phyloP scores from a whole-genome alignment of 1,139 yeast species.

The Diutina catenulata region DNA sequence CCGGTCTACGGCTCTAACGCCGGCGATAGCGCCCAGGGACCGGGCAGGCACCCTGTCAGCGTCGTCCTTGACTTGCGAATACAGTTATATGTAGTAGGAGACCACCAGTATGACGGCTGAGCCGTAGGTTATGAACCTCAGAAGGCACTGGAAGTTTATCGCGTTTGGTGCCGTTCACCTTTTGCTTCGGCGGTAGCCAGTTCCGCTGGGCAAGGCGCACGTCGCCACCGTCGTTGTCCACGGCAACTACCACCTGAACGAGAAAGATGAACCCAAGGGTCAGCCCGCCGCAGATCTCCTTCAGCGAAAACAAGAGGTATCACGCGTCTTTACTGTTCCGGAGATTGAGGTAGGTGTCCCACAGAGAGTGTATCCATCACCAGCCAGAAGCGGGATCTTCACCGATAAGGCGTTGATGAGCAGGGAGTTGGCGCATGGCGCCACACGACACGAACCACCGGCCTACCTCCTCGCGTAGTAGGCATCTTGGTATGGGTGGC shows the following conservation, averaged over 20 bases:
- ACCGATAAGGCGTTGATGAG: constrained; percentile 47
- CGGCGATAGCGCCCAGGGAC: neutral
- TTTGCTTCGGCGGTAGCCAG: too few species aligned
- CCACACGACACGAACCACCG: constrained; percentile 64
- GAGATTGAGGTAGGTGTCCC: neutral
- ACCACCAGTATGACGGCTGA: neutral
- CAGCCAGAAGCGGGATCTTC: constrained; percentile 38
- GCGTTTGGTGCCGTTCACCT: too few species aligned
- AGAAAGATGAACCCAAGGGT: constrained; percentile 55
- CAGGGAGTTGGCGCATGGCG: constrained; percentile 24
- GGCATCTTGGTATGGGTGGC: constrained; percentile 72
- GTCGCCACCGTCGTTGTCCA: constrained; percentile 48
- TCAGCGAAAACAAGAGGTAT: neutral
- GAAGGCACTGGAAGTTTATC: neutral
- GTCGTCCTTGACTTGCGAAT: neutral
- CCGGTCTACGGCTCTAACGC: too few species aligned
- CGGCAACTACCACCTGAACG: constrained; percentile 45
- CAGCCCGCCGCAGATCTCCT: constrained; percentile 9
- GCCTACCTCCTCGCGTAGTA: constrained; percentile 38
- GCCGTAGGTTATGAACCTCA: neutral
- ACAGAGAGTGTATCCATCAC: constrained; percentile 29
- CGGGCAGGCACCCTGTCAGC: neutral
- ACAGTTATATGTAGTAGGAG: neutral
- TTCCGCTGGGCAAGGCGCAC: constrained; percentile 47
- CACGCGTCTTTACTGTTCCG: neutral